Percentiles rank a stretch among this genome's conserved stretches.
Conservation (phyloP, 306 rosid genomes). For the Glycine tomentella region DNA sequence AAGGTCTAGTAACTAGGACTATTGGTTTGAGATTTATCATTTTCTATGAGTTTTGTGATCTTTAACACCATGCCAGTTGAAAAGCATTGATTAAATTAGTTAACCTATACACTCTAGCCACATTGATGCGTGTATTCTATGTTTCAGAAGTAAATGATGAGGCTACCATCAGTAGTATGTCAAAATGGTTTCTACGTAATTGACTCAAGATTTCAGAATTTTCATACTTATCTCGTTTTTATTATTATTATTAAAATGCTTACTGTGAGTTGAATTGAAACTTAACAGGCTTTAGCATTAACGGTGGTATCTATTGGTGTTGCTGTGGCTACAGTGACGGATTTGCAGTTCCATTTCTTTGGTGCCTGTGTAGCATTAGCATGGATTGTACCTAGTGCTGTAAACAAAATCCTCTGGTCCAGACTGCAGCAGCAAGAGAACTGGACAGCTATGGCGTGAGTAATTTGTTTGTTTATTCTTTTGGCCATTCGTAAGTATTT, state of each 20-base stretch:
- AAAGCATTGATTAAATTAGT: not conserved
- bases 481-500: constrained; percentile 27
- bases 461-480: constrained; percentile 29
- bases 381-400: constrained; percentile 87
- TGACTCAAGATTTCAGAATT: constrained; percentile 11
- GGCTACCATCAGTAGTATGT: no score
- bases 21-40: not conserved
- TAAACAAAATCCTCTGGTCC: constrained; percentile 89
- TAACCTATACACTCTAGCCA: constrained; percentile 2
- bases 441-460: constrained; percentile 92
- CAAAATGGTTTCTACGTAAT: not conserved
- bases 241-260: constrained; percentile 10
- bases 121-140: not conserved
- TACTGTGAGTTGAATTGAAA: constrained; percentile 33
- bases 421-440: constrained; percentile 85
- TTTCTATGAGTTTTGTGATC: not conserved
- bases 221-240: constrained; percentile 3
- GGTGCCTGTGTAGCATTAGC: constrained; percentile 85
- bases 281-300: constrained; percentile 74
- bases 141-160: not conserved
- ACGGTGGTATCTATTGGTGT: constrained; percentile 79
- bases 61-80: constrained; percentile 3
- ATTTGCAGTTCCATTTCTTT: constrained; percentile 78
- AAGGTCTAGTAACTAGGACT: not conserved
- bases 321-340: constrained; percentile 83